Evolutionary conservation across 2,329 filamentous ascomycete genomes (phyloP).

Genomic region (Diplodia seriata): DNA sequence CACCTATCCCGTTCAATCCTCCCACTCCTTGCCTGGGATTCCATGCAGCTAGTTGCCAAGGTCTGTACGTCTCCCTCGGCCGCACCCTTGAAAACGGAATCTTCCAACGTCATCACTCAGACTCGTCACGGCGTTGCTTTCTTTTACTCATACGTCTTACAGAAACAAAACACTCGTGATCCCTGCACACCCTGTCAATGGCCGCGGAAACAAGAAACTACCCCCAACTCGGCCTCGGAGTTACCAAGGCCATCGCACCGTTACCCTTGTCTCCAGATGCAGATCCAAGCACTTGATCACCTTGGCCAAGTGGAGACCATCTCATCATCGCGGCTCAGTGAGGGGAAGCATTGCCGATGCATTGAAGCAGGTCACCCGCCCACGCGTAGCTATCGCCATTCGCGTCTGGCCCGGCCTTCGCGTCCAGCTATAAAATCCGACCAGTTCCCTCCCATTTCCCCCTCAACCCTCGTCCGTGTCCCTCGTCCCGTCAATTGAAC

Average conservation of each 20-base stretch:
- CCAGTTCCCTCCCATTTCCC: not conserved
- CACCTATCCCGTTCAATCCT: not conserved
- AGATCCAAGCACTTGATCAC: conserved; percentile 9
- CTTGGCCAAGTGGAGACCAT: conserved; percentile 23
- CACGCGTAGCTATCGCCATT: conserved; percentile 3
- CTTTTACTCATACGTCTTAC: conserved; percentile 15
- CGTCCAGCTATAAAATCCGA: conserved; percentile 19
- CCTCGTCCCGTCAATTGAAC: not conserved
- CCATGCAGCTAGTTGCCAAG: conserved; percentile 4
- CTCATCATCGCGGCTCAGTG: conserved; percentile 17
- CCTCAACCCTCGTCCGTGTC: conserved; percentile 4
- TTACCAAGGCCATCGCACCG: not conserved
- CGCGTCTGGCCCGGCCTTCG: conserved; percentile 5
- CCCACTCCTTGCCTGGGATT: not conserved
- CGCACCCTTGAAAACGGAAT: conserved; percentile 8
- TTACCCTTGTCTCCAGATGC: not conserved
- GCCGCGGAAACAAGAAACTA: not conserved
- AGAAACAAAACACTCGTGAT: conserved; percentile 17
- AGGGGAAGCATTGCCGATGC: conserved; percentile 18
- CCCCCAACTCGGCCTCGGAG: not conserved
- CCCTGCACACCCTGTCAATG: conserved; percentile 14
- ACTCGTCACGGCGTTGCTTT: not conserved
- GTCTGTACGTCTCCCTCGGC: conserved; percentile 2
- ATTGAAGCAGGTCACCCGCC: not conserved
- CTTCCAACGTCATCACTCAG: conserved; percentile 12